A percentile compares a stretch with the other conserved stretches of the same genome.
Evolutionary conservation across 306 rosid genomes (phyloP).

Genomic region (Lotus japonicus): DNA sequence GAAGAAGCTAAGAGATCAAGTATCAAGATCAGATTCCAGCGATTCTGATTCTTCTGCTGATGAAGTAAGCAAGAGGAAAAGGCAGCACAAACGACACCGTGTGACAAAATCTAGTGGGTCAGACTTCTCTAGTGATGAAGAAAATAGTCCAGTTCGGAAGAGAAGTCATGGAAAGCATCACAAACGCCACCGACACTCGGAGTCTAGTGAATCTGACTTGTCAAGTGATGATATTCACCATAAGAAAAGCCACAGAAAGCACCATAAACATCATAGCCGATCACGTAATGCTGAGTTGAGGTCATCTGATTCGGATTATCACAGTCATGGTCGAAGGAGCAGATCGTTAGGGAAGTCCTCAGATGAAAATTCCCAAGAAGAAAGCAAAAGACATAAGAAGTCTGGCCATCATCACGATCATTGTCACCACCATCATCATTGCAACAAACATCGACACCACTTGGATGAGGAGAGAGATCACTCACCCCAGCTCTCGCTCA

Average conservation of each 20-base stretch:
- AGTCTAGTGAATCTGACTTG: slow-evolving; percentile 34
- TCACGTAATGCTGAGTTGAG: slow-evolving; percentile 37
- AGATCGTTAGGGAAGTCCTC: slow-evolving; percentile 44
- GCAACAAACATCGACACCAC: slow-evolving; percentile 24
- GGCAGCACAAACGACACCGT: slow-evolving; percentile 25
- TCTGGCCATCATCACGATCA: slow-evolving; percentile 29
- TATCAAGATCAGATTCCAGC: slow-evolving; percentile 44
- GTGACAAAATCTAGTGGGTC: slow-evolving; percentile 25
- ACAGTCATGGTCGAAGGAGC: slow-evolving; percentile 26
- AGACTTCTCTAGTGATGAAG: slow-evolving; percentile 35
- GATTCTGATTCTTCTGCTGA: slow-evolving; percentile 45
- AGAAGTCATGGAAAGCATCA: slow-evolving; percentile 46
- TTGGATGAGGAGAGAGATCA: slow-evolving; percentile 33
- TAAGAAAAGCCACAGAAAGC: slow-evolving; percentile 36
- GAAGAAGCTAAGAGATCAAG: slow-evolving; percentile 37
- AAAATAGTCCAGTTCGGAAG: slow-evolving; percentile 18
- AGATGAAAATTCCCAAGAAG: slow-evolving; percentile 47
- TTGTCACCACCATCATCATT: slow-evolving; percentile 29
- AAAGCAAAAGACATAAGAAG: slow-evolving; percentile 31
- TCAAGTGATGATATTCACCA: slow-evolving; percentile 26
- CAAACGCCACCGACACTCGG: slow-evolving; percentile 39
- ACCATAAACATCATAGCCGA: slow-evolving; percentile 40
- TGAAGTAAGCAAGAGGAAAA: slow-evolving; percentile 36
- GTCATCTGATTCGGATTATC: slow-evolving; percentile 43
- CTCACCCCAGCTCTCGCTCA: slow-evolving; percentile 2